Conservation (phyloP, 2,329 filamentous ascomycete species). For the Bertia moriformis region DNA sequence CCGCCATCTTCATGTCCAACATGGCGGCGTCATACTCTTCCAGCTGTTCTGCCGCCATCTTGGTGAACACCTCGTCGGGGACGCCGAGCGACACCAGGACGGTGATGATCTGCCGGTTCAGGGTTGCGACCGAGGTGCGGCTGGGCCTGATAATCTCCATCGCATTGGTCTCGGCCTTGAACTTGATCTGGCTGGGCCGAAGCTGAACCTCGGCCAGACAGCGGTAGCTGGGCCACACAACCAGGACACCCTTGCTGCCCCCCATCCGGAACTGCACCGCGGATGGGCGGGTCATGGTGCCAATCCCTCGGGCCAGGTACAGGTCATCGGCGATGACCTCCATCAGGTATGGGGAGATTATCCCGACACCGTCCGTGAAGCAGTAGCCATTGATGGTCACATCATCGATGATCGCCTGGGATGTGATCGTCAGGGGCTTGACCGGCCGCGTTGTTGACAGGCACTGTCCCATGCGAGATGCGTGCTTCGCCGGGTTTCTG, state of each 20-base stretch:
- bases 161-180: constrained; percentile 52
- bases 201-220: constrained; percentile 62
- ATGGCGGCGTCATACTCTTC: constrained; percentile 56
- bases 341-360: no score
- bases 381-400: constrained; percentile 52
- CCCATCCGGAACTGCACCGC: constrained; percentile 85
- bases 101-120: constrained; percentile 81
- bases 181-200: constrained; percentile 78
- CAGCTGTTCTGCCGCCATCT: constrained; percentile 56
- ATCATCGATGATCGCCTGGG: constrained; percentile 47
- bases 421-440: constrained; percentile 42
- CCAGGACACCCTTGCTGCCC: constrained; percentile 80
- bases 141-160: constrained; percentile 80
- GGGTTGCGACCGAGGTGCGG: constrained; percentile 57
- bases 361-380: constrained; percentile 88
- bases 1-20: constrained; percentile 45
- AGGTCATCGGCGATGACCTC: constrained; percentile 60
- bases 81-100: constrained; percentile 73
- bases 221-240: constrained; percentile 55
- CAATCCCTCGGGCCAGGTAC: constrained; percentile 51
- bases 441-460: constrained; percentile 84
- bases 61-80: constrained; percentile 46
- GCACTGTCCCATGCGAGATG: constrained; percentile 80
- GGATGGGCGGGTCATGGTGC: constrained; percentile 49
- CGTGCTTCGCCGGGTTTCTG: constrained; percentile 72